Percentiles rank a stretch among this genome's conserved stretches.
phyloP scores from a whole-genome alignment of 1,139 yeast species.

The Arxiozyma bovina region DNA sequence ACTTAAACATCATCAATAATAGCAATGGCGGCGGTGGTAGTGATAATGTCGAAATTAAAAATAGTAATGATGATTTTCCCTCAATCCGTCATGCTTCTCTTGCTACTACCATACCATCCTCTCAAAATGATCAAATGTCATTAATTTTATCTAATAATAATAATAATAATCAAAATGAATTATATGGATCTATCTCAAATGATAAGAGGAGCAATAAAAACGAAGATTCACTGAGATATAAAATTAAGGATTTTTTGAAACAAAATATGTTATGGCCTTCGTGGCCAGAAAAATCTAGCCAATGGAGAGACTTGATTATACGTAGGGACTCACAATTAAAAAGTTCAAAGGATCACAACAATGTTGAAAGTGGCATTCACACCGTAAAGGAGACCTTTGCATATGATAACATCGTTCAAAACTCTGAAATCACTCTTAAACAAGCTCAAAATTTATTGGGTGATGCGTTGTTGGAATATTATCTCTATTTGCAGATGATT shows the following conservation, averaged over 20 bases:
- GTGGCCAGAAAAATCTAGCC: slow-evolving; percentile 17
- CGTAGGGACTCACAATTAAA: background rate
- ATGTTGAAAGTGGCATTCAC: slow-evolving; percentile 10
- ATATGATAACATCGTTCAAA: slow-evolving; percentile 4
- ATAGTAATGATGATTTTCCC: background rate
- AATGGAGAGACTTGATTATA: background rate
- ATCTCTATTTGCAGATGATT: slow-evolving; percentile 68
- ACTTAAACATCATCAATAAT: background rate
- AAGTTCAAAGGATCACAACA: background rate
- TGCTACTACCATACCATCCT: background rate
- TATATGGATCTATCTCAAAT: slow-evolving; percentile 4
- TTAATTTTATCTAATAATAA: background rate
- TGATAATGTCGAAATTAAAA: background rate
- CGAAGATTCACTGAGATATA: background rate
- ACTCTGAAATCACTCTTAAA: slow-evolving; percentile 8
- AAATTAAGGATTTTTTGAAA: slow-evolving; percentile 15
- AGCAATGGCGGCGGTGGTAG: background rate
- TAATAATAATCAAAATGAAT: background rate
- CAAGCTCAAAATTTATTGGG: slow-evolving; percentile 66
- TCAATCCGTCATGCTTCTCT: background rate
- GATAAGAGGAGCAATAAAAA: background rate
- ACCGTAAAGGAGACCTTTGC: slow-evolving; percentile 32
- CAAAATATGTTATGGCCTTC: slow-evolving; percentile 27
- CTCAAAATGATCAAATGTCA: background rate
- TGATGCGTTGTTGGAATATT: slow-evolving; percentile 69